Percentiles rank a stretch among this genome's conserved stretches.
Conservation (phyloP, 805 yeast species). For the Yamadazyma takamatsuzukensis region DNA sequence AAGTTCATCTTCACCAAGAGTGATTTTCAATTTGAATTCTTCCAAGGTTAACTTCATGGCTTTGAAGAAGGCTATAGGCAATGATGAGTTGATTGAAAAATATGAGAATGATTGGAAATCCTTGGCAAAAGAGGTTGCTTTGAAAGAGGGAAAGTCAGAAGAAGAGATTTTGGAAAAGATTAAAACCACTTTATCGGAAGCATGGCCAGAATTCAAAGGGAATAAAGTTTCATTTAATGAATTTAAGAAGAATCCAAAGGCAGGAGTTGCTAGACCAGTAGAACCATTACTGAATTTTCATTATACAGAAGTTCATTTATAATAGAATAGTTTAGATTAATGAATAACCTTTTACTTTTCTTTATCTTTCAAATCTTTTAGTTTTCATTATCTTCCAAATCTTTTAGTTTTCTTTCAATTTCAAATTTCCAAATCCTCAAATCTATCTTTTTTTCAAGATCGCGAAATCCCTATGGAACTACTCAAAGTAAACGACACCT, state of each 20-base stretch:
- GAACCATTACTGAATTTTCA: constrained; percentile 12
- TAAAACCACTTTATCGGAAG: constrained; percentile 1
- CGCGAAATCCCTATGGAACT: constrained; percentile 24
- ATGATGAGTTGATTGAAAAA: constrained; percentile 2
- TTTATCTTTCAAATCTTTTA: no score
- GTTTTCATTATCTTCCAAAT: no score
- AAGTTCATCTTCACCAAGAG: constrained; percentile 34
- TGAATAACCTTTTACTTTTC: no score
- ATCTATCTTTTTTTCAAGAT: no score
- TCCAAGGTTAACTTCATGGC: constrained; percentile 7
- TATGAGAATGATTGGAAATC: constrained; percentile 3
- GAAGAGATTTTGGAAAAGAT: constrained; percentile 3
- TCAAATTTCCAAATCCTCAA: no score
- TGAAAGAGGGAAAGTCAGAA: neutral
- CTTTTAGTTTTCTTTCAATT: no score
- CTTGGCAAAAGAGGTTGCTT: constrained; percentile 4
- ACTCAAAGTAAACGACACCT: constrained; percentile 23
- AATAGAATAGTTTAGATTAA: no score
- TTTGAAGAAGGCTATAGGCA: constrained; percentile 7
- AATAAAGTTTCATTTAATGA: constrained; percentile 4
- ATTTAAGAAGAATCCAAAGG: constrained; percentile 7
- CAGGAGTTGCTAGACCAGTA: constrained; percentile 11
- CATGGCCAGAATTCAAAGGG: constrained; percentile 8
- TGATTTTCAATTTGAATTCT: constrained; percentile 47
- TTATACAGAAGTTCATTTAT: constrained; percentile 12